These are phyloP conservation scores for Podospora pseudoanserina DNA, from an alignment of 495 filamentous ascomycete species.

Conservation along the genomic window DNA sequence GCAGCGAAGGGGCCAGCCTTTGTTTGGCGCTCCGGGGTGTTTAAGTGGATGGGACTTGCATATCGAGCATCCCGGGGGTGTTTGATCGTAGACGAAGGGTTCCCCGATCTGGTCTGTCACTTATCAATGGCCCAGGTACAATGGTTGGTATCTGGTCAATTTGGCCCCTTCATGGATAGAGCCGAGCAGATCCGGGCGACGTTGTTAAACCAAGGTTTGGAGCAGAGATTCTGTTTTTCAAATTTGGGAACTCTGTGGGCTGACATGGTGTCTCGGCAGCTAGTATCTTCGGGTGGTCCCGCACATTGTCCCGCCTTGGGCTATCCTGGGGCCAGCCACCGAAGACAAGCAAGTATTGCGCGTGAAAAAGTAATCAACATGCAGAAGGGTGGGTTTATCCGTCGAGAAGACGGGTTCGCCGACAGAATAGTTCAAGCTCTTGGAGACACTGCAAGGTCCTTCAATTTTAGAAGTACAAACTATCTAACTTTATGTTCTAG, in stretches of 20 bases:
- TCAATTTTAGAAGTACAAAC: too few species aligned
- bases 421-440: too few species aligned
- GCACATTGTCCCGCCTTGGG: background rate
- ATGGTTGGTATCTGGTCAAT: background rate
- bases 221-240: background rate
- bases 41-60: background rate
- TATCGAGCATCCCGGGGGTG: background rate
- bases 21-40: background rate
- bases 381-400: too few species aligned
- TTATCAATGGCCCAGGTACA: background rate
- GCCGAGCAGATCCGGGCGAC: background rate
- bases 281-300: background rate
- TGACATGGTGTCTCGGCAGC: background rate
- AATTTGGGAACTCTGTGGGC: background rate
- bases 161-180: background rate
- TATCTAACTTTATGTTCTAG: too few species aligned
- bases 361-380: too few species aligned
- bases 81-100: background rate
- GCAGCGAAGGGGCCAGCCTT: background rate
- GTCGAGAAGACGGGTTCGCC: too few species aligned
- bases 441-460: too few species aligned
- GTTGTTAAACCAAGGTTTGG: background rate
- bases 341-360: too few species aligned
- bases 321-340: too few species aligned
- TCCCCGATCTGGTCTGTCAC: background rate